These are phyloP conservation scores for Metschnikowia dekortorum DNA, from an alignment of 805 yeast species.

Conservation along the genomic window DNA sequence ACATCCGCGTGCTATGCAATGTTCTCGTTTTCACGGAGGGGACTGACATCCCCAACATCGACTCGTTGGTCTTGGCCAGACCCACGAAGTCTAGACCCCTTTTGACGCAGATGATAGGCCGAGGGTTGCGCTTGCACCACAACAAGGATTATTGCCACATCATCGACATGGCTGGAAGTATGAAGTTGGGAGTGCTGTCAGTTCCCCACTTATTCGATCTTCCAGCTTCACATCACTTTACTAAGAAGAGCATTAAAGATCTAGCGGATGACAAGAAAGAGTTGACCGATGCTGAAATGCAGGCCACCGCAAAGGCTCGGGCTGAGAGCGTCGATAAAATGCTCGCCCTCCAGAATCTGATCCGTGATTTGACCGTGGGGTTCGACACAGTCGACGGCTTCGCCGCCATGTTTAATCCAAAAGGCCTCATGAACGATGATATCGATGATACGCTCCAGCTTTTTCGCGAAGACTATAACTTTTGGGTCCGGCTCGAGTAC, in stretches of 20 bases:
- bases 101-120: slow-evolving; percentile 83
- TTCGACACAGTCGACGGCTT: slow-evolving; percentile 39
- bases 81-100: slow-evolving; percentile 76
- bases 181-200: slow-evolving; percentile 49
- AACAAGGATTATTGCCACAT: slow-evolving; percentile 67
- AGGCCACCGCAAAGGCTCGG: slow-evolving; percentile 10
- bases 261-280: slow-evolving; percentile 9
- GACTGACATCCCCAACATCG: slow-evolving; percentile 88
- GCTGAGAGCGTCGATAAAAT: slow-evolving; percentile 11
- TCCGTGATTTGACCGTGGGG: slow-evolving; percentile 20
- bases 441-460: slow-evolving; percentile 11
- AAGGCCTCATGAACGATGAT: slow-evolving; percentile 6
- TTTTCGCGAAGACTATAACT: slow-evolving; percentile 11
- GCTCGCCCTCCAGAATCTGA: slow-evolving; percentile 8
- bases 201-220: slow-evolving; percentile 47
- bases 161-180: slow-evolving; percentile 70
- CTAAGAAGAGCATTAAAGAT: slow-evolving; percentile 15
- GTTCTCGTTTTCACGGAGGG: slow-evolving; percentile 94
- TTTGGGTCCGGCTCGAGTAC: slow-evolving; percentile 32
- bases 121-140: slow-evolving; percentile 69
- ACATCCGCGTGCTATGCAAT: slow-evolving; percentile 71
- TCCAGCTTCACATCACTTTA: slow-evolving; percentile 25
- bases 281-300: background rate
- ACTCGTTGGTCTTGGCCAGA: slow-evolving; percentile 69
- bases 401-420: slow-evolving; percentile 14